Conservation (phyloP, 2,329 filamentous ascomycete genomes). For the Ophiostoma tasmaniense region DNA sequence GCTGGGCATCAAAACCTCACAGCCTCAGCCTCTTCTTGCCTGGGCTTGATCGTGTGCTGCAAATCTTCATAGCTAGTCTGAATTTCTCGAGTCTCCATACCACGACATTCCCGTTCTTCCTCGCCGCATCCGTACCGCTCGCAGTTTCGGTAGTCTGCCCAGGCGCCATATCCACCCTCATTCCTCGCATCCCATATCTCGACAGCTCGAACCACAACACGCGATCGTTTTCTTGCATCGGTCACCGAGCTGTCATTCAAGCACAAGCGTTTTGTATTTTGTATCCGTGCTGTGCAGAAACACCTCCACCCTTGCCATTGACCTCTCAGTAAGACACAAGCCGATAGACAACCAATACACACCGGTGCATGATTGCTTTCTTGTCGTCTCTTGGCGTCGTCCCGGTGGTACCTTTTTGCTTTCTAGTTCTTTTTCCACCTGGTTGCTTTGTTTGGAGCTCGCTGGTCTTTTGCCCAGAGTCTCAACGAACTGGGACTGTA, state of each 20-base stretch:
- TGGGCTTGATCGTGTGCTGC: background rate
- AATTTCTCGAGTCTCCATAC: background rate
- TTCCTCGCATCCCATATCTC: conserved; percentile 1
- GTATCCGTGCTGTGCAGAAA: background rate
- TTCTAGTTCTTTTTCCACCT: background rate
- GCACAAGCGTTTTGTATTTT: background rate
- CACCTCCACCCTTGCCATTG: background rate
- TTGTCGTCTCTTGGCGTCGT: background rate
- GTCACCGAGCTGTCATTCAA: background rate
- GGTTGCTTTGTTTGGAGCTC: background rate
- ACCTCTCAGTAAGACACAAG: too few species aligned
- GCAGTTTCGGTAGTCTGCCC: background rate
- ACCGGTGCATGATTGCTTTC: background rate
- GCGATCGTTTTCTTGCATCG: background rate
- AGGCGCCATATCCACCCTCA: background rate
- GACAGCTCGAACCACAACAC: background rate
- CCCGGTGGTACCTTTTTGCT: background rate
- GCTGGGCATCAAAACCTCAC: background rate
- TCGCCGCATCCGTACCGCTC: background rate
- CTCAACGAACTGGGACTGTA: background rate
- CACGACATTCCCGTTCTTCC: background rate
- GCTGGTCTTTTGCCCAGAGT: background rate
- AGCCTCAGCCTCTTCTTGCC: background rate
- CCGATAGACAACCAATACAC: background rate
- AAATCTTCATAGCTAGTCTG: background rate